Percentiles rank a stretch among this genome's conserved stretches.
Evolutionary conservation across 305 asterid species (phyloP).

Genomic region (Rubia occidens): DNA sequence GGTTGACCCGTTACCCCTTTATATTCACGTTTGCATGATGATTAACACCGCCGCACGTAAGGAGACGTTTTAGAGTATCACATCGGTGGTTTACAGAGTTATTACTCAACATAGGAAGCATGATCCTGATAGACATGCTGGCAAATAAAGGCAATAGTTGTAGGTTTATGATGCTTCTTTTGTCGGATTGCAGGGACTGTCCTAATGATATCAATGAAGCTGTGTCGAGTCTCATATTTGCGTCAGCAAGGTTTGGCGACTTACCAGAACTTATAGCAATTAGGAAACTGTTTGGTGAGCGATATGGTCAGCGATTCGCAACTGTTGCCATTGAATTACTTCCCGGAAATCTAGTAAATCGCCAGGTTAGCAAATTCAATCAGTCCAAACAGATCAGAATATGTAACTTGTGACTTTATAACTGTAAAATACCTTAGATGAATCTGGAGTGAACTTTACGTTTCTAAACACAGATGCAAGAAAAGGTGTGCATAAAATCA

Average conservation of each 20-base stretch:
- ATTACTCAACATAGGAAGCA: too few relatives aligned
- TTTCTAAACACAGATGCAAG: conserved; percentile 36
- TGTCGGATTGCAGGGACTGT: conserved; percentile 44
- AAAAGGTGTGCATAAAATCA: conserved; percentile 25
- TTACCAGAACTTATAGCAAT: conserved; percentile 58
- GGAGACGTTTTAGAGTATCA: too few relatives aligned
- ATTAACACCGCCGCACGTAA: too few relatives aligned
- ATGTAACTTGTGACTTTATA: neutral
- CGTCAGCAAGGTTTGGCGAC: conserved; percentile 78
- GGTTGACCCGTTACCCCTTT: too few relatives aligned
- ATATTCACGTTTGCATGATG: too few relatives aligned
- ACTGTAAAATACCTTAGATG: neutral
- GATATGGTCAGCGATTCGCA: conserved; percentile 48
- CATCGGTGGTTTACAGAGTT: too few relatives aligned
- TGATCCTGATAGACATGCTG: neutral
- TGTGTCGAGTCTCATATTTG: conserved; percentile 55
- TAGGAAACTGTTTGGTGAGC: conserved; percentile 49
- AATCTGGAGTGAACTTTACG: neutral
- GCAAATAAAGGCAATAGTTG: neutral
- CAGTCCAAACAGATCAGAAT: neutral
- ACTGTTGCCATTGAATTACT: conserved; percentile 45
- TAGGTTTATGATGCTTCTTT: neutral
- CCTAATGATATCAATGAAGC: conserved; percentile 75
- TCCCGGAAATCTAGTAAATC: conserved; percentile 54
- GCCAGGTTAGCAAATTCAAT: conserved; percentile 34